These are phyloP conservation scores for Cylindrotheca closterium DNA, from an alignment of 108 stramenopile species.

Conservation along the genomic window DNA sequence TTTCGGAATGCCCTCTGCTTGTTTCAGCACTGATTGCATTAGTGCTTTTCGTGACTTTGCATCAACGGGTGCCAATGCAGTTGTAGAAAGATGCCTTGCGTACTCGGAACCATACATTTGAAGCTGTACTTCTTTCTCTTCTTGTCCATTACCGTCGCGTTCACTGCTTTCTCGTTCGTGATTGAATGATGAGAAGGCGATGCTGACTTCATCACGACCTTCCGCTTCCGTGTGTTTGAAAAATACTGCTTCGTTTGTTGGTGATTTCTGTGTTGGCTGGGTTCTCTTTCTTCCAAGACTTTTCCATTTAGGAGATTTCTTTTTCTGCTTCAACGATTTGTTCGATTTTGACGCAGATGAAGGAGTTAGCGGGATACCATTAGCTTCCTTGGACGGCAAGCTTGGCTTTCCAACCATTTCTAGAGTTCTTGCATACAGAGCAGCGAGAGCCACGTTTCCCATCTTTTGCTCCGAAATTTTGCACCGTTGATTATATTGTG, in stretches of 20 bases:
- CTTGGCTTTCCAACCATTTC: conserved; percentile 26
- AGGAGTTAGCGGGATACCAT: not conserved
- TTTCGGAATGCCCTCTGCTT: conserved; percentile 7
- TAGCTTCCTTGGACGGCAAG: conserved; percentile 6
- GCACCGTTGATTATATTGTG: not conserved
- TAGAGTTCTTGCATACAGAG: conserved; percentile 30
- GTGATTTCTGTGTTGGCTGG: not conserved
- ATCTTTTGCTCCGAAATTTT: conserved; percentile 16
- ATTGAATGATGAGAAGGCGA: too few species aligned
- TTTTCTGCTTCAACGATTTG: conserved; percentile 5
- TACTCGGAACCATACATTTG: conserved; percentile 90
- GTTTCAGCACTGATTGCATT: conserved; percentile 9
- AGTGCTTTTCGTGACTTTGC: conserved; percentile 4
- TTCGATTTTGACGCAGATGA: conserved; percentile 4
- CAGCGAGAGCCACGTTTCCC: conserved; percentile 36
- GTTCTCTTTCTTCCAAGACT: not conserved
- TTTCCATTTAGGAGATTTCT: not conserved
- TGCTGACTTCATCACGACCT: not conserved
- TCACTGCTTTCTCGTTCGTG: not conserved
- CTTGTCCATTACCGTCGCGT: conserved; percentile 2
- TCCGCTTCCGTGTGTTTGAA: too few species aligned
- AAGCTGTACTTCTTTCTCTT: conserved; percentile 15
- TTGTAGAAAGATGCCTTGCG: conserved; percentile 69
- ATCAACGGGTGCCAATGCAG: conserved; percentile 36
- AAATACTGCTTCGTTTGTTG: not conserved